A percentile compares a stretch with the other conserved stretches of the same genome.
Conservation (phyloP, 768 basidiomycete species). For the Suillus occidentalis region DNA sequence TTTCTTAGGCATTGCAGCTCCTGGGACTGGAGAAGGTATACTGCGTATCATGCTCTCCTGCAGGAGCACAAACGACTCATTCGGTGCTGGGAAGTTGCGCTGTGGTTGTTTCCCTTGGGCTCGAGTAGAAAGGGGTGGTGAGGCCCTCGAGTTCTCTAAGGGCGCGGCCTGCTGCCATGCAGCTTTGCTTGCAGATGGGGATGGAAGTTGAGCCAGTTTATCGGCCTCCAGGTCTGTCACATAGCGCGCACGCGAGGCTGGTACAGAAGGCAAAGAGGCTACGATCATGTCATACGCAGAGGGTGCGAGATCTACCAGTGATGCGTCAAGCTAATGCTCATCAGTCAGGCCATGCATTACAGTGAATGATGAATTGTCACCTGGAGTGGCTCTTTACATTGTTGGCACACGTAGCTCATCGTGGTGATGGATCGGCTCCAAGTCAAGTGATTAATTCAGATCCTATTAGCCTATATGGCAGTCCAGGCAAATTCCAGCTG, state of each 20-base stretch:
- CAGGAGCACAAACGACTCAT: slow-evolving; percentile 89
- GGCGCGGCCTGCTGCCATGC: slow-evolving; percentile 64
- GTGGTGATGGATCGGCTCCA: neutral
- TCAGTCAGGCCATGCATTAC: slow-evolving; percentile 10
- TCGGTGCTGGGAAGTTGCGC: slow-evolving; percentile 55
- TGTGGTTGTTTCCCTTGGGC: slow-evolving; percentile 63
- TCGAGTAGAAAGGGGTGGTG: slow-evolving; percentile 49
- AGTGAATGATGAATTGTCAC: slow-evolving; percentile 34
- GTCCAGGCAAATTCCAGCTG: neutral
- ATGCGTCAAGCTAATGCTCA: slow-evolving; percentile 72
- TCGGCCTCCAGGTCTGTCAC: slow-evolving; percentile 37
- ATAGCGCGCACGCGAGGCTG: slow-evolving; percentile 39
- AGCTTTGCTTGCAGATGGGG: slow-evolving; percentile 52
- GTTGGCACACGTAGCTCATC: slow-evolving; percentile 70
- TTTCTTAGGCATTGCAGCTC: slow-evolving; percentile 46
- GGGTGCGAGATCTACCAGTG: slow-evolving; percentile 82
- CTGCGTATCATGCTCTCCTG: slow-evolving; percentile 78
- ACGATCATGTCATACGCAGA: slow-evolving; percentile 87
- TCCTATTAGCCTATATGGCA: neutral
- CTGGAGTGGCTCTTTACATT: slow-evolving; percentile 90
- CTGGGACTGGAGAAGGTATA: slow-evolving; percentile 57
- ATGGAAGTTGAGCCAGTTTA: slow-evolving; percentile 47
- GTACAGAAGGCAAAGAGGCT: slow-evolving; percentile 60
- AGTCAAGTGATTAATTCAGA: neutral
- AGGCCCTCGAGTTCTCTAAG: slow-evolving; percentile 30